Conservation (phyloP, 2,329 filamentous ascomycete species). For the Trichophyton simii region DNA sequence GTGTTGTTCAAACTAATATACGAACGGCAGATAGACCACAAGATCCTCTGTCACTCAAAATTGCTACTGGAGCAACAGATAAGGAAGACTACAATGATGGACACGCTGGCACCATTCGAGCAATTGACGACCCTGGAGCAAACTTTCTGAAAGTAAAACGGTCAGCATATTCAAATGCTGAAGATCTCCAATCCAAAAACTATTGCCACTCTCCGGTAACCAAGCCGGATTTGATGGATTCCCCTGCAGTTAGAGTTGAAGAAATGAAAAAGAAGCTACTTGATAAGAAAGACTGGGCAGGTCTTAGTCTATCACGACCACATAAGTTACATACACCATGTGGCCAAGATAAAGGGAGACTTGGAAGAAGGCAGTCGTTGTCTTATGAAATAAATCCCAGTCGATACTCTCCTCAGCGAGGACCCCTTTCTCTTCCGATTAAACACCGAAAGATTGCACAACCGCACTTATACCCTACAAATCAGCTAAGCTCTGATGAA, state of each 20-base stretch:
- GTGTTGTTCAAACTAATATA: conserved; percentile 22
- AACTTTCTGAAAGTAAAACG: neutral
- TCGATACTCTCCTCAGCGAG: neutral
- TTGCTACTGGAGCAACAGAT: neutral
- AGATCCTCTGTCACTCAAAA: neutral
- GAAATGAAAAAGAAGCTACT: conserved; percentile 18
- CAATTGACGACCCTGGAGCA: neutral
- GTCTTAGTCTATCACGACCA: conserved; percentile 23
- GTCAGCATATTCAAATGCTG: neutral
- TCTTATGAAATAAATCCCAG: too few species aligned
- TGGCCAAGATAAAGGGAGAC: conserved; percentile 4
- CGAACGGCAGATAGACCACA: neutral
- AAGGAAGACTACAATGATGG: neutral
- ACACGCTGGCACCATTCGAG: neutral
- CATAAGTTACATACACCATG: conserved; percentile 19
- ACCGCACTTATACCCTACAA: conserved; percentile 14
- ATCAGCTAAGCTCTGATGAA: conserved; percentile 9
- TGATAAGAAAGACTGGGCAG: conserved; percentile 28
- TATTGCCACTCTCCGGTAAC: neutral
- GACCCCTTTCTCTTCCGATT: neutral
- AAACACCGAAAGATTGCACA: conserved; percentile 11
- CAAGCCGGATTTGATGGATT: too few species aligned
- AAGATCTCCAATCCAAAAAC: neutral
- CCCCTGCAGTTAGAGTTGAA: neutral
- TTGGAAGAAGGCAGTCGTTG: conserved; percentile 5